A percentile compares a stretch with the other conserved stretches of the same genome.
Evolutionary conservation across 352 stramenopile species (phyloP).

Genomic region (Globisporangium emineosum): DNA sequence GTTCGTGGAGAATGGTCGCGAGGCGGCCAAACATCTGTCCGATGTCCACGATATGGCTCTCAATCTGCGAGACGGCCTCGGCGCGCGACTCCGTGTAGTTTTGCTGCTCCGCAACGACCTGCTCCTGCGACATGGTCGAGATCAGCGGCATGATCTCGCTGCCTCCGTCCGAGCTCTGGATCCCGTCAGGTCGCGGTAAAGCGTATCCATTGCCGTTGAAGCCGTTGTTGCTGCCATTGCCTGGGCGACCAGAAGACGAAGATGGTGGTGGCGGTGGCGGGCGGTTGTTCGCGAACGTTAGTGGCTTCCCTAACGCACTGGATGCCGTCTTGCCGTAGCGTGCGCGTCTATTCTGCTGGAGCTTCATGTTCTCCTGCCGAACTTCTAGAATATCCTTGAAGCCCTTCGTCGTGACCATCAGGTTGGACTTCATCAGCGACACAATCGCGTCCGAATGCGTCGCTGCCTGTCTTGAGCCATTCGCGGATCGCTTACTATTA

Average conservation of each 20-base stretch:
- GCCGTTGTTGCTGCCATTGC: conserved; percentile 31
- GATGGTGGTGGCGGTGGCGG: conserved; percentile 20
- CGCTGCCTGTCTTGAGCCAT: conserved; percentile 63
- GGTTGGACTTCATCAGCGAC: conserved; percentile 81
- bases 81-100: conserved; percentile 73
- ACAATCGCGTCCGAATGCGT: conserved; percentile 82
- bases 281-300: conserved; percentile 47
- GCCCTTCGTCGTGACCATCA: conserved; percentile 72
- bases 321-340: conserved; percentile 76
- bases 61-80: conserved; percentile 79
- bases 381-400: conserved; percentile 88
- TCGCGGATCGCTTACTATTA: conserved; percentile 56
- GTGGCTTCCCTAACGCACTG: conserved; percentile 66
- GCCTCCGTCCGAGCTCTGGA: conserved; percentile 30
- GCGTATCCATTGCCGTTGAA: conserved; percentile 27
- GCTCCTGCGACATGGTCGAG: conserved; percentile 64
- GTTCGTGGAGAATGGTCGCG: conserved; percentile 77
- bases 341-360: conserved; percentile 75
- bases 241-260: conserved; percentile 15
- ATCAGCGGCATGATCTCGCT: conserved; percentile 71
- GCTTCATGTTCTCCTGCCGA: conserved; percentile 85
- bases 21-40: conserved; percentile 79
- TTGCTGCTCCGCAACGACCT: conserved; percentile 74
- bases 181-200: conserved; percentile 54
- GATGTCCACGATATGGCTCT: conserved; percentile 86